Evolutionary conservation across 2,329 filamentous ascomycete species (phyloP).

Genomic region (Coniochaeta hoffmannii): DNA sequence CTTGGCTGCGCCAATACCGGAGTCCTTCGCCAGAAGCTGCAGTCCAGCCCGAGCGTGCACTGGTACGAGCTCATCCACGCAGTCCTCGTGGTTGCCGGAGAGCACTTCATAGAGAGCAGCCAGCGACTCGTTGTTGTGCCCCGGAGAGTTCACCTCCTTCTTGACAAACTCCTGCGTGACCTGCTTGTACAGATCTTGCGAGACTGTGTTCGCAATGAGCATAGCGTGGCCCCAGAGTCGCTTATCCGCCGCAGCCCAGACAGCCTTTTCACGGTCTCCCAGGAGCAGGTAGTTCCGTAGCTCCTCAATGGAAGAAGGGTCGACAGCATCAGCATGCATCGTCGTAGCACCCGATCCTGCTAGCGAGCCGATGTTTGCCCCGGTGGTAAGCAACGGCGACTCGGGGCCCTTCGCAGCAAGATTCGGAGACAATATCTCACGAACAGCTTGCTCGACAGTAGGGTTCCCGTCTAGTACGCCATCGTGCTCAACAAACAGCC

Average conservation of each 20-base stretch:
- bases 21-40: slow-evolving; percentile 76
- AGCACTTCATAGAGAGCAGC: slow-evolving; percentile 91
- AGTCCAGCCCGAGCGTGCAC: slow-evolving; percentile 86
- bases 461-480: slow-evolving; percentile 69
- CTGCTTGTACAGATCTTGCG: slow-evolving; percentile 80
- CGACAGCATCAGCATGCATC: slow-evolving; percentile 51
- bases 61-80: slow-evolving; percentile 90
- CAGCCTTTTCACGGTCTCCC: slow-evolving; percentile 83
- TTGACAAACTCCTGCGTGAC: slow-evolving; percentile 93
- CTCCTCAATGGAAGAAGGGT: slow-evolving; percentile 61
- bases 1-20: slow-evolving; percentile 51
- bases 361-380: slow-evolving; percentile 11
- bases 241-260: slow-evolving; percentile 89
- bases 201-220: slow-evolving; percentile 73
- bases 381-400: slow-evolving; percentile 17
- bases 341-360: slow-evolving; percentile 16
- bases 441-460: slow-evolving; percentile 65
- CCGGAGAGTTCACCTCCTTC: slow-evolving; percentile 80
- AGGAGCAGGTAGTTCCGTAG: slow-evolving; percentile 66
- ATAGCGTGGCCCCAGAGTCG: slow-evolving; percentile 95
- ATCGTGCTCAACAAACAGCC: slow-evolving; percentile 78
- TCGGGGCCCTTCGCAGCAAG: slow-evolving; percentile 20
- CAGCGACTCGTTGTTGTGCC: slow-evolving; percentile 76
- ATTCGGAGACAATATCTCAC: slow-evolving; percentile 63
- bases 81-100: slow-evolving; percentile 89